Evolutionary conservation across 2,329 filamentous ascomycete genomes (phyloP), one percentile per base, ranked within the genome.

Genomic region (Ophiocordyceps camponoti-floridani): DNA sequence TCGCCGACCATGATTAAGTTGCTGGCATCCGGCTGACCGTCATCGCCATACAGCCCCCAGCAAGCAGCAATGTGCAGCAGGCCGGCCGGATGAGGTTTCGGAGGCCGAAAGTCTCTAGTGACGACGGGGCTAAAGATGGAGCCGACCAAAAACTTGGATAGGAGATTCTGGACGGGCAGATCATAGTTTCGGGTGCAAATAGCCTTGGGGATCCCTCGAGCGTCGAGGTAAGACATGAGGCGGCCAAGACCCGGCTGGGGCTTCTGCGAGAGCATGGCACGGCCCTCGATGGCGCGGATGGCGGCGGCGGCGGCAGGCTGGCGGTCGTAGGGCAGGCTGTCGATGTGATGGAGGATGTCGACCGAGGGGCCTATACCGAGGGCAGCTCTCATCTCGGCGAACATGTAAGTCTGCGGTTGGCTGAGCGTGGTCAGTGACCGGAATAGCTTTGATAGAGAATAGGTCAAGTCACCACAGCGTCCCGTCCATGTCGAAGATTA

Each of bases 171-270:
- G 1, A 91, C 84, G 6, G 85, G 85, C 8, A 74, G 66, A 54
- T 89, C 84, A 56, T 95, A 96, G 66, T 98, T 96, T 56, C 91
- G 75, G 2, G 91, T 96, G 64, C 88, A 95, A 50, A 96, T 87
- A 14, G 76, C 89, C 61, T 93, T 91, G 52, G 68, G 76, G 30
- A 95, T 59, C 6, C 64, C 61, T 27, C 72, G 71, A 7, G 62
- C 56, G 55, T 91, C 79, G 16, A 96, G 76, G 59, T 91, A 94
- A 46, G 75, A 64, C 84, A 96, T 94, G 44, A 98, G 70, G 27
- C 70, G 61, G 1, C 71, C 63, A 4, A 96, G 75, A 1, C 89
- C 89, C 0, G 84, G 79, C 60, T 95, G 89, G 3, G 89, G 80
- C 31, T 77, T 68, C 61, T 96, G 91, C 11, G 72, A 63, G 30